phyloP scores from a whole-genome alignment of 768 basidiomycete genomes.

The Amanita muscaria region DNA sequence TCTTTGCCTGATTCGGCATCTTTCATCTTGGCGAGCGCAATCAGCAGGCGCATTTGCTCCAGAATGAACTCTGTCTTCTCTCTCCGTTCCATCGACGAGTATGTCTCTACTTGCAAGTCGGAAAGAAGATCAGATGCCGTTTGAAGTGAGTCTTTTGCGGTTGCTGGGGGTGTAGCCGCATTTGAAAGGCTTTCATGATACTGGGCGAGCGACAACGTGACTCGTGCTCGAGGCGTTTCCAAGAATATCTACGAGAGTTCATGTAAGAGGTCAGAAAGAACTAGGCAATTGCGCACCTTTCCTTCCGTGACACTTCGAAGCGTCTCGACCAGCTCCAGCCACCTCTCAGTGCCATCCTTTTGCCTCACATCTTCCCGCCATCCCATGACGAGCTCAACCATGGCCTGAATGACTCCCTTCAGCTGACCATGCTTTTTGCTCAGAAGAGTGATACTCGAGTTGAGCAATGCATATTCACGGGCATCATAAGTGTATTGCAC shows the following conservation, averaged over 20 bases:
- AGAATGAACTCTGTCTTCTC: conserved; percentile 98
- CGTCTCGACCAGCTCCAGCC: conserved; percentile 86
- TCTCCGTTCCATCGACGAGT: conserved; percentile 94
- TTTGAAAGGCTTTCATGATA: conserved; percentile 71
- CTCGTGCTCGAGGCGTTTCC: conserved; percentile 91
- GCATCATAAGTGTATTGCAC: conserved; percentile 65
- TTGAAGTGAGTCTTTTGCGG: conserved; percentile 63
- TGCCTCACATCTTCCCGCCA: conserved; percentile 76
- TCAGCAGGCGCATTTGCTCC: conserved; percentile 92
- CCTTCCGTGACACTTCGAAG: conserved; percentile 91
- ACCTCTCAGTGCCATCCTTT: conserved; percentile 58
- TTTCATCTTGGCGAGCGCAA: conserved; percentile 67
- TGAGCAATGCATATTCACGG: conserved; percentile 60
- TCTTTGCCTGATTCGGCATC: conserved; percentile 59
- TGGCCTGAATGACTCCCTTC: conserved; percentile 81
- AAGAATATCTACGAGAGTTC: conserved; percentile 68
- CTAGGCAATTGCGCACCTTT: conserved; percentile 50
- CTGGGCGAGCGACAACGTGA: conserved; percentile 79
- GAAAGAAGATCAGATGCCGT: conserved; percentile 87
- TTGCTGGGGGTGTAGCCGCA: conserved; percentile 29
- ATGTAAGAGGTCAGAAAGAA: background rate
- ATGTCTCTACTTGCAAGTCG: conserved; percentile 97
- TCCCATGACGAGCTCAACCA: conserved; percentile 78
- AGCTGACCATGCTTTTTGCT: conserved; percentile 98
- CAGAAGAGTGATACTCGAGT: conserved; percentile 56